Base-by-base conservation (phyloP, 2,329 filamentous ascomycete genomes). In the Penicillium italicum region DNA sequence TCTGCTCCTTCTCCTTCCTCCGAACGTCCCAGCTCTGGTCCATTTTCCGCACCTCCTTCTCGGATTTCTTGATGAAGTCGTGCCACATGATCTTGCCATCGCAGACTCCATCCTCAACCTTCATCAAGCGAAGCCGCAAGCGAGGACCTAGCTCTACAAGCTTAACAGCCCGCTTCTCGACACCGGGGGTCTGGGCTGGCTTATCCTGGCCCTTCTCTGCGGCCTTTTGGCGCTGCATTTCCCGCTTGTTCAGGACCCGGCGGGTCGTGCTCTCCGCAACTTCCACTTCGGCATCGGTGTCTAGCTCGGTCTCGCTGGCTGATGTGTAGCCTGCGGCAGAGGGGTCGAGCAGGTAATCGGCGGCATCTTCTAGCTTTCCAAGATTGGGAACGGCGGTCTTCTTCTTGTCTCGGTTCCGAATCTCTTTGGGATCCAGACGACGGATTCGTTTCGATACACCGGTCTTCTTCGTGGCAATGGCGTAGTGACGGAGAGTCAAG, bases 11-110 rank as follows among this genome's bases (percentile, higher is more conserved):
- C 72, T 97, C 94, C 67, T 91, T 82, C 69, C 86, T 86, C 75
- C 85, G 87, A 62, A 92, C 81, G 63, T 91, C 87, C 90, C 94
- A 97, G 63, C 85, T 83, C 77, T 87, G 84, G 64, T 97, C 92
- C 65, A 97, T 76, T 61, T 88, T 84, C 69, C 86, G 83, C 54
- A 91, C 77, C 72, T 99, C 92, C 18, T 84, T 82, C 64, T 85
- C 85, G 7, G 85, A 85, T 81, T 99, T 99, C 70, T 87, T 84
- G 50, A 97, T 86, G 70, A 91, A 95, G 71, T 97, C 91, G 73
- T 99, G 94, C 94, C 94, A 99, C 89, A 99, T 90, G 54, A 96
- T 83, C 72, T 91, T 94, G 47, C 94, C 94, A 26, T 84, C 82
- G 67, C 91, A 97, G 7, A 97, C 76, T 1, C 93, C 94, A 66